phyloP scores from a whole-genome alignment of 768 basidiomycete species.

The Scleroderma citrinum region DNA sequence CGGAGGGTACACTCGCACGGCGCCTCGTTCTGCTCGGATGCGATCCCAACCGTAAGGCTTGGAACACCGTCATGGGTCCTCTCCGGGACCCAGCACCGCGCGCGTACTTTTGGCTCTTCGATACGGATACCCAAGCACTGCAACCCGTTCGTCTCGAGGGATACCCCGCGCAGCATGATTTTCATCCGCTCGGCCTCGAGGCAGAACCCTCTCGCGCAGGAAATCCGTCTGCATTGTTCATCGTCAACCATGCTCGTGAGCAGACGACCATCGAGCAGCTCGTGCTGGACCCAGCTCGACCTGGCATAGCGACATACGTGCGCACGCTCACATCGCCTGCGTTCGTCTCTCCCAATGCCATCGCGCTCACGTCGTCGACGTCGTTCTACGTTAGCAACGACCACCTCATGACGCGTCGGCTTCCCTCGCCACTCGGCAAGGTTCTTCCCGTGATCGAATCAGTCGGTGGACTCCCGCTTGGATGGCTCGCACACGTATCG shows the following conservation, averaged over 20 bases:
- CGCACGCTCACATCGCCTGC: slow-evolving; percentile 54
- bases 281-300: slow-evolving; percentile 38
- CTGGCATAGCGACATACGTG: slow-evolving; percentile 44
- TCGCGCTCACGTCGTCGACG: slow-evolving; percentile 59
- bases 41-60: slow-evolving; percentile 43
- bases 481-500: slow-evolving; percentile 54
- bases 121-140: slow-evolving; percentile 20
- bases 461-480: slow-evolving; percentile 48
- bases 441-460: slow-evolving; percentile 52
- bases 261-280: slow-evolving; percentile 68
- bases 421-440: slow-evolving; percentile 43
- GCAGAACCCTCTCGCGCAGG: slow-evolving; percentile 46
- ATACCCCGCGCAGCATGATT: slow-evolving; percentile 55
- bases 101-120: slow-evolving; percentile 60
- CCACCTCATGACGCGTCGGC: slow-evolving; percentile 59
- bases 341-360: slow-evolving; percentile 60
- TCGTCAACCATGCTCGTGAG: slow-evolving; percentile 62
- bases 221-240: slow-evolving; percentile 51
- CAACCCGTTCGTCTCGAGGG: slow-evolving; percentile 40
- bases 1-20: slow-evolving; percentile 19
- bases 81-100: slow-evolving; percentile 48
- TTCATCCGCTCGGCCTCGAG: slow-evolving; percentile 68
- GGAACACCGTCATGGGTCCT: slow-evolving; percentile 80
- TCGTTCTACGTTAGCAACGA: slow-evolving; percentile 74
- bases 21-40: slow-evolving; percentile 41